A percentile compares a stretch with the other conserved stretches of the same genome.
These are phyloP conservation scores for Cymodocea nodosa DNA, from an alignment of 116 monocot species.

Conservation along the genomic window DNA sequence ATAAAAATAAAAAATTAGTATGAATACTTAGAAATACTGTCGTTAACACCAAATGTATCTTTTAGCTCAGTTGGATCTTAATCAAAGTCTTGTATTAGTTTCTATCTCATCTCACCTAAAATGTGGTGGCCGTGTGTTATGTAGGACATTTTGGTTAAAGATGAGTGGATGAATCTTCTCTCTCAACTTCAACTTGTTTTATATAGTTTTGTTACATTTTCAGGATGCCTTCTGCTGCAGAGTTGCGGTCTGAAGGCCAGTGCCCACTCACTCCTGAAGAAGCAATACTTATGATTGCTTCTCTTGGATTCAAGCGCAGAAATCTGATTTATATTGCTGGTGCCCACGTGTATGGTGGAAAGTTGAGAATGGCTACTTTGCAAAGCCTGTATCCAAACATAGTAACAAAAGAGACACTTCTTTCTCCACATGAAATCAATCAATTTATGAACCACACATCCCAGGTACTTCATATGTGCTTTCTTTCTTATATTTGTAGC, in stretches of 20 bases:
- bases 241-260: slow-evolving; percentile 72
- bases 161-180: not conserved
- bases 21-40: too few relatives aligned
- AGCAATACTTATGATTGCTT: slow-evolving; percentile 87
- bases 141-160: too few relatives aligned
- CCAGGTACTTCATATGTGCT: slow-evolving; percentile 35
- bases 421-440: slow-evolving; percentile 62
- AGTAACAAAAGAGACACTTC: slow-evolving; percentile 72
- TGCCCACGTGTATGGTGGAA: slow-evolving; percentile 89
- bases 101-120: too few relatives aligned
- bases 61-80: too few relatives aligned
- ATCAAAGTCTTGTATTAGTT: too few relatives aligned
- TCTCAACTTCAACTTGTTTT: not conserved
- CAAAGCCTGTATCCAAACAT: slow-evolving; percentile 76
- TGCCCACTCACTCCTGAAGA: slow-evolving; percentile 97
- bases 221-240: slow-evolving; percentile 68
- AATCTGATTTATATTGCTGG: slow-evolving; percentile 85
- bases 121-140: too few relatives aligned
- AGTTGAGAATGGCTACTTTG: slow-evolving; percentile 70
- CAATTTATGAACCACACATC: slow-evolving; percentile 75
- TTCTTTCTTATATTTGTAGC: too few relatives aligned
- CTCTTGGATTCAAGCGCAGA: slow-evolving; percentile 77
- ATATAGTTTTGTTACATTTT: not conserved
- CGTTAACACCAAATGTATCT: too few relatives aligned
- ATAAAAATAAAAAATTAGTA: too few relatives aligned